Base-by-base conservation (phyloP, 1,284 basidiomycete genomes). In the Caloboletus firmus region DNA sequence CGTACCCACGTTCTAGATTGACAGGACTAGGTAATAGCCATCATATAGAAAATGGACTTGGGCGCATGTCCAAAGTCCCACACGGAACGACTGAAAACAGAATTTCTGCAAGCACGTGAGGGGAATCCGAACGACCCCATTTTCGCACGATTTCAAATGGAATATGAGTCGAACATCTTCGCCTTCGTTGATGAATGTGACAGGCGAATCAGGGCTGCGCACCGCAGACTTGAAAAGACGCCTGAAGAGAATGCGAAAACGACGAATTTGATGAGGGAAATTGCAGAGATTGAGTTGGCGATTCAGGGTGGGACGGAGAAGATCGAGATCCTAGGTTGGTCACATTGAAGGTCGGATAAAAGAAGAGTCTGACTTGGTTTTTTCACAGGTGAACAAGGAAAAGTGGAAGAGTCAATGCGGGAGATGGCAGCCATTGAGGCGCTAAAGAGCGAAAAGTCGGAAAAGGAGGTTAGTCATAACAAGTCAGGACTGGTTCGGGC, bases 161-260 rank as follows among this genome's bases (percentile, higher is more conserved):
- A 96, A 78, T 97, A 98, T 70, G 94, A 98, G 75, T 82, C 90
- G 52, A 95, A 94, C 74, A 95, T 99, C 55, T 93, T 95, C 67
- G 81, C 87, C 4, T 98, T 98, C 72, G 93, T 99, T 59, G 95
- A 97, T 65, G 97, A 99, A 71, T 98, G 96, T 74, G 97, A 99
- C 79, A 80, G 97, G 63, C 84, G 96, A 67, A 99, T 99, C 74
- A 80, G 93, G 44, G 85, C 93, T 41, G 93, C 94, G 53, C 96
- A 99, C 72, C 83, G 95, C 60, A 83, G 97, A 66, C 76, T 99
- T 65, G 97, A 99, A 78, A 98, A 99, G 80, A 99, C 97, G 22
- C 97, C 97, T 11, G 97, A 99, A 76, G 97, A 99, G 80, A 98
- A 98, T 72, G 93, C 94, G 49, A 95, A 97, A 75, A 98, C 96